phyloP scores from a whole-genome alignment of 73 alveolate genomes.

The Durusdinium trenchii region DNA sequence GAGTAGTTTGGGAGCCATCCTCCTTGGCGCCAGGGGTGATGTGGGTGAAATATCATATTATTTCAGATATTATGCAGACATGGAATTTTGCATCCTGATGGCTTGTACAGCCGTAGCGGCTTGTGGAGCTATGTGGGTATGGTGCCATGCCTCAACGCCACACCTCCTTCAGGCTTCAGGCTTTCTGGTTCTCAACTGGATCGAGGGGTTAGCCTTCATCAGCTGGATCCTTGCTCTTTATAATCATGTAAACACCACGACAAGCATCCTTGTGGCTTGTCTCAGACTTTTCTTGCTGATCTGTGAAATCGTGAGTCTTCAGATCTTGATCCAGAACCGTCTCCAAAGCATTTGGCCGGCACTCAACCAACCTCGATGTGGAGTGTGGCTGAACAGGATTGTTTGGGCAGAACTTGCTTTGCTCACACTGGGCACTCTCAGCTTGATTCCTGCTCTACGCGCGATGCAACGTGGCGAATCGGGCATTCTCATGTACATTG shows the following conservation, averaged over 20 bases:
- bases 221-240: not conserved
- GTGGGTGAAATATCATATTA: no score
- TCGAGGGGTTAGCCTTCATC: not conserved
- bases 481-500: not conserved
- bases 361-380: not conserved
- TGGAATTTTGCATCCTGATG: no score
- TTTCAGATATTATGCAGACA: no score
- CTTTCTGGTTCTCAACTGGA: constrained; percentile 14
- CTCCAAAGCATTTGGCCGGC: not conserved
- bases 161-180: not conserved
- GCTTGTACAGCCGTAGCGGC: no score
- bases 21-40: no score
- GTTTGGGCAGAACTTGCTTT: not conserved
- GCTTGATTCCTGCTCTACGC: not conserved
- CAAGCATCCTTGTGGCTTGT: not conserved
- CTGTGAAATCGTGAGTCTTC: not conserved
- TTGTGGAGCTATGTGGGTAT: not conserved
- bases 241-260: no score
- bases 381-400: not conserved
- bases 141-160: not conserved
- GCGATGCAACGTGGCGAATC: not conserved
- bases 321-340: not conserved
- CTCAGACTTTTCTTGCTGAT: not conserved
- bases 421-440: not conserved
- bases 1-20: no score